These are phyloP conservation scores for Paraconiothyrium brasiliense DNA, from an alignment of 2,329 filamentous ascomycete species.

Conservation along the genomic window DNA sequence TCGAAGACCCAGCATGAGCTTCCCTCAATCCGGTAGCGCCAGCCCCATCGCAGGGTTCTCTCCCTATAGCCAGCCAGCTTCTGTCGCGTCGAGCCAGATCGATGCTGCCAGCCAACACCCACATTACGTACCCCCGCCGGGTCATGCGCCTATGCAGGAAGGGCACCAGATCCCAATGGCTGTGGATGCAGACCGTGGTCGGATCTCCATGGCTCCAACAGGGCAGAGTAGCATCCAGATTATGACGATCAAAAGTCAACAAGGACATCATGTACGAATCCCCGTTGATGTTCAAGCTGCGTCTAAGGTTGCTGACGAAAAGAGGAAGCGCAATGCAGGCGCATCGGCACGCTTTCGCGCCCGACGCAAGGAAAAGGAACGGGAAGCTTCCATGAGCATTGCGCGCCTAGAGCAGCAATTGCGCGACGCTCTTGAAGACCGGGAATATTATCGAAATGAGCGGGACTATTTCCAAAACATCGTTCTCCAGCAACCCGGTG, in stretches of 20 bases:
- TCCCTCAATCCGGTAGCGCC: conserved; percentile 53
- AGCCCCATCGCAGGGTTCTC: conserved; percentile 59
- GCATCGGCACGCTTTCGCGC: conserved; percentile 84
- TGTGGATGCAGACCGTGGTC: conserved; percentile 48
- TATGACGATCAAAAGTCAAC: conserved; percentile 63
- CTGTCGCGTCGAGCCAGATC: conserved; percentile 45
- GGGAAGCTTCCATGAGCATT: conserved; percentile 74
- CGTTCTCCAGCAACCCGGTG: conserved; percentile 66
- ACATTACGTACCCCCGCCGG: conserved; percentile 29
- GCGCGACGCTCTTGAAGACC: conserved; percentile 72
- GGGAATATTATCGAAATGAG: conserved; percentile 78
- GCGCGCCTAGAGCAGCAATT: conserved; percentile 74
- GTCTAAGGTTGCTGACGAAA: conserved; percentile 84
- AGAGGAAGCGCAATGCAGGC: conserved; percentile 83
- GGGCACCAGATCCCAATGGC: conserved; percentile 45
- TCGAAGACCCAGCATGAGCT: conserved; percentile 46
- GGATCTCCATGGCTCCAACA: conserved; percentile 58
- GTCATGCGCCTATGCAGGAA: conserved; percentile 31
- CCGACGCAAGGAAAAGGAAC: conserved; percentile 83
- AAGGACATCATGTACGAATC: conserved; percentile 64
- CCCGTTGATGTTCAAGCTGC: conserved; percentile 83
- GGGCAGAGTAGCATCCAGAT: conserved; percentile 61
- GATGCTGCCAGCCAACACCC: conserved; percentile 45
- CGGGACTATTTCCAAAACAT: conserved; percentile 71
- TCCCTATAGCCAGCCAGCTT: conserved; percentile 46